phyloP scores from a whole-genome alignment of 257 asterid species.

The Penstemon newberryi region DNA sequence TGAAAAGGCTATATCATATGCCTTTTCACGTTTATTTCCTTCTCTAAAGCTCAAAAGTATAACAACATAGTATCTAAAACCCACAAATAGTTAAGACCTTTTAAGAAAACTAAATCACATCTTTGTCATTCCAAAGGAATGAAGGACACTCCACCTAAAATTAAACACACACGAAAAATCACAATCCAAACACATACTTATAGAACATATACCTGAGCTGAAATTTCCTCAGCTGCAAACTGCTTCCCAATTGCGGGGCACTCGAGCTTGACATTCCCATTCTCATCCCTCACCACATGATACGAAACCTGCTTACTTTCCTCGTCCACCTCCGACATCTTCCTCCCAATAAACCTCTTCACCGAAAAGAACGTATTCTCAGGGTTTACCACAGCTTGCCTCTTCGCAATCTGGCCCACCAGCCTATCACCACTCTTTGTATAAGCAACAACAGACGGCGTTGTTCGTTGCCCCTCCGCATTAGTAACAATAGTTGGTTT shows the following conservation, averaged over 20 bases:
- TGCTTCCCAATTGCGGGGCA: constrained; percentile 73
- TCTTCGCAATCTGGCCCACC: constrained; percentile 76
- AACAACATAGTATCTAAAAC: background rate
- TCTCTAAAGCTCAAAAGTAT: background rate
- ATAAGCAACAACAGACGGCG: constrained; percentile 80
- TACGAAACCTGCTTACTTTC: constrained; percentile 80
- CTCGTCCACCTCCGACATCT: constrained; percentile 75
- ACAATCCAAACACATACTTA: background rate
- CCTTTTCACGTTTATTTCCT: background rate
- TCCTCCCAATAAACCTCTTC: constrained; percentile 77
- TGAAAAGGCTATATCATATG: constrained; percentile 9
- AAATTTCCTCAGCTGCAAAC: constrained; percentile 82
- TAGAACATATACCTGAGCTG: constrained; percentile 59
- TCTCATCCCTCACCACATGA: constrained; percentile 65
- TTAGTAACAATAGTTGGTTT: constrained; percentile 74
- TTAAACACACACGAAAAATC: background rate
- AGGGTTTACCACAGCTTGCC: constrained; percentile 79
- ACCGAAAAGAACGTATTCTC: constrained; percentile 73
- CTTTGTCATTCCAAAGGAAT: background rate
- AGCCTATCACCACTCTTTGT: constrained; percentile 67
- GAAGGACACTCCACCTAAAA: background rate
- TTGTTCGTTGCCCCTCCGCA: constrained; percentile 74
- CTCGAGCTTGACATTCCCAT: constrained; percentile 75
- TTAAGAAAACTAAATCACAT: background rate
- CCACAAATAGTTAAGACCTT: background rate